These are phyloP conservation scores for Xylaria sp. DNA, from an alignment of 2,329 filamentous ascomycete species.

Conservation along the genomic window DNA sequence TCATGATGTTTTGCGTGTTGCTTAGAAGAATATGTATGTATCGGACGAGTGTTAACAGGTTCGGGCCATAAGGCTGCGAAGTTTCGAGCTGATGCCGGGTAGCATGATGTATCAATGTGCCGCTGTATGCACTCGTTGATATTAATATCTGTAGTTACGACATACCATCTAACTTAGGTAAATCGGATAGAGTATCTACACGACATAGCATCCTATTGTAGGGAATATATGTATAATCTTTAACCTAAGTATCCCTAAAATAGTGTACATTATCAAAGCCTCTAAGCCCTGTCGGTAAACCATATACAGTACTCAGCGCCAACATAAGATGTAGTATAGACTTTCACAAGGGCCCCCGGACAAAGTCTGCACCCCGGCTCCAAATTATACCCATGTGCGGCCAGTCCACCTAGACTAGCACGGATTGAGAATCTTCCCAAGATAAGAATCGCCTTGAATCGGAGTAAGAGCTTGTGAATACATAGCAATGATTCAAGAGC, in stretches of 20 bases:
- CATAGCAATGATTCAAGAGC: conserved; percentile 32
- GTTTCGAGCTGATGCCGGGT: conserved; percentile 19
- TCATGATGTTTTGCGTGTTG: conserved; percentile 27
- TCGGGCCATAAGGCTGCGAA: conserved; percentile 34
- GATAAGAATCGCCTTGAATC: conserved; percentile 47
- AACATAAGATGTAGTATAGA: conserved; percentile 37
- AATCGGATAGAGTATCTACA: conserved; percentile 12
- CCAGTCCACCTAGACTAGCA: conserved; percentile 44
- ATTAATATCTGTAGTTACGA: conserved; percentile 13
- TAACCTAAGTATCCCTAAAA: conserved; percentile 32
- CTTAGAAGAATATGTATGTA: conserved; percentile 17
- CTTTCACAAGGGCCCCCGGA: conserved; percentile 46
- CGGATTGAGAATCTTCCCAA: conserved; percentile 42
- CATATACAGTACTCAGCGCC: conserved; percentile 40
- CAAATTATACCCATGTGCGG: conserved; percentile 47
- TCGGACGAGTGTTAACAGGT: conserved; percentile 18
- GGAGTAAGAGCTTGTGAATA: conserved; percentile 26
- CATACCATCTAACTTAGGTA: not conserved
- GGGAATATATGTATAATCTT: conserved; percentile 31
- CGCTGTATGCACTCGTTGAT: conserved; percentile 13
- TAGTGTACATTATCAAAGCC: conserved; percentile 45
- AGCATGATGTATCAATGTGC: conserved; percentile 19
- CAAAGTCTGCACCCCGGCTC: conserved; percentile 49
- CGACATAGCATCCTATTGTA: conserved; percentile 3
- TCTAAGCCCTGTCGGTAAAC: conserved; percentile 48